These are phyloP conservation scores for Phragmites australis DNA, from an alignment of 176 grass and related monocot species.

Conservation along the genomic window DNA sequence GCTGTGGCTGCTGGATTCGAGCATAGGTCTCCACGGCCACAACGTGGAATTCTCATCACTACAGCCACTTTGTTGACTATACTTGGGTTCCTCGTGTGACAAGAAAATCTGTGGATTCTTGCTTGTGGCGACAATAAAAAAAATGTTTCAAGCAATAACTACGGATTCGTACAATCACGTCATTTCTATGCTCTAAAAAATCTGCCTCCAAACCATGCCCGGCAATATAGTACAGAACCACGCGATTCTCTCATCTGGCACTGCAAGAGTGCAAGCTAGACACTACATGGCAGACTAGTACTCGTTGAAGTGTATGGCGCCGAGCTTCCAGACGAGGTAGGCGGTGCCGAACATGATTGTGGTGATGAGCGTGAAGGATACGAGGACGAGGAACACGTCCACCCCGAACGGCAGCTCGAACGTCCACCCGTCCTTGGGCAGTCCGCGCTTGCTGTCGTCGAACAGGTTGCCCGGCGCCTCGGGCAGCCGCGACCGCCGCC, in stretches of 20 bases:
- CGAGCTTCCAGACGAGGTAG: slow-evolving; percentile 86
- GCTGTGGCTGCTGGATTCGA: slow-evolving; percentile 90
- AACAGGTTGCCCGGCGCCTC: slow-evolving; percentile 82
- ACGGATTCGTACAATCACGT: neutral
- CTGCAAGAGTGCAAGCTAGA: neutral
- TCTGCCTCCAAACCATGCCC: neutral
- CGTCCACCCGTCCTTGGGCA: slow-evolving; percentile 72
- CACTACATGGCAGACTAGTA: slow-evolving; percentile 36
- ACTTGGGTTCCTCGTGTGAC: too few relatives aligned
- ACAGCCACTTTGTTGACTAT: slow-evolving; percentile 40
- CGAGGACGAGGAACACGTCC: slow-evolving; percentile 67
- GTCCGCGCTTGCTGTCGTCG: slow-evolving; percentile 84
- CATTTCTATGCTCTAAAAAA: slow-evolving; percentile 27
- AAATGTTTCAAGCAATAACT: neutral
- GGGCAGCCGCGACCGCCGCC: slow-evolving; percentile 59
- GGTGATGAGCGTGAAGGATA: slow-evolving; percentile 81
- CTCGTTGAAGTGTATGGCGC: slow-evolving; percentile 95
- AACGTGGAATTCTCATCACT: slow-evolving; percentile 94
- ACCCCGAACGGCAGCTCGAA: slow-evolving; percentile 73
- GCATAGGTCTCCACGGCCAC: slow-evolving; percentile 94
- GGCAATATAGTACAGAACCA: slow-evolving; percentile 23
- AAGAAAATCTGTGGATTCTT: too few relatives aligned
- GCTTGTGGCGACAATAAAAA: neutral
- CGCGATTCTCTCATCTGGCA: neutral
- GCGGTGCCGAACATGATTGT: slow-evolving; percentile 84